Percentiles rank a stretch among this genome's conserved stretches.
phyloP scores from a whole-genome alignment of 768 basidiomycete genomes.

The Sarcomyxa edulis region DNA sequence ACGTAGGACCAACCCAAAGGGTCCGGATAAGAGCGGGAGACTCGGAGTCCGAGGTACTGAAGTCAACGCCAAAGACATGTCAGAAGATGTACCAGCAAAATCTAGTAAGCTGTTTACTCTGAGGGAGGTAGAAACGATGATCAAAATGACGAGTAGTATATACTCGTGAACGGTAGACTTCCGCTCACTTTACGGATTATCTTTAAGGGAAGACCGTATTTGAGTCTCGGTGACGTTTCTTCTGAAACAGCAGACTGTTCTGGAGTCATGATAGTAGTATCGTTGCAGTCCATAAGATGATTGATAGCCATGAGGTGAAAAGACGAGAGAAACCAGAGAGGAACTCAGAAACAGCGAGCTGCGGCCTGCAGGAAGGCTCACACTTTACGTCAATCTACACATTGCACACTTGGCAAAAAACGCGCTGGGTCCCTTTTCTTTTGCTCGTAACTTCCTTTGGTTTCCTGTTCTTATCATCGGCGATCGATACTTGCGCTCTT shows the following conservation, averaged over 20 bases:
- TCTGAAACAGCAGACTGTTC: not conserved
- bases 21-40: conserved; percentile 16
- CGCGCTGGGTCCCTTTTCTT: not conserved
- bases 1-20: conserved; percentile 25
- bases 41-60: not conserved
- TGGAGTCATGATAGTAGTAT: not conserved
- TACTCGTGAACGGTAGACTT: too few species aligned
- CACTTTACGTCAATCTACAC: not conserved
- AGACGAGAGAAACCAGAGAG: conserved; percentile 1
- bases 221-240: not conserved
- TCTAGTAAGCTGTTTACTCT: not conserved
- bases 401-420: not conserved
- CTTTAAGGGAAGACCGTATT: not conserved
- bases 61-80: not conserved
- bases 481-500: not conserved
- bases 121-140: not conserved
- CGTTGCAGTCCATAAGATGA: too few species aligned
- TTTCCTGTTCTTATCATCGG: not conserved
- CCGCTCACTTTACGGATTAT: conserved; percentile 2
- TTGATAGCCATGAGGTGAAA: too few species aligned
- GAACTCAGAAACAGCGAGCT: not conserved
- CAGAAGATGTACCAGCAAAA: not conserved
- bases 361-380: not conserved
- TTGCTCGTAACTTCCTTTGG: not conserved
- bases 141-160: not conserved